Percentiles rank a stretch among this genome's conserved stretches.
These are phyloP conservation scores for Fusarium duplospermum DNA, from an alignment of 2,329 filamentous ascomycete species.

Conservation along the genomic window DNA sequence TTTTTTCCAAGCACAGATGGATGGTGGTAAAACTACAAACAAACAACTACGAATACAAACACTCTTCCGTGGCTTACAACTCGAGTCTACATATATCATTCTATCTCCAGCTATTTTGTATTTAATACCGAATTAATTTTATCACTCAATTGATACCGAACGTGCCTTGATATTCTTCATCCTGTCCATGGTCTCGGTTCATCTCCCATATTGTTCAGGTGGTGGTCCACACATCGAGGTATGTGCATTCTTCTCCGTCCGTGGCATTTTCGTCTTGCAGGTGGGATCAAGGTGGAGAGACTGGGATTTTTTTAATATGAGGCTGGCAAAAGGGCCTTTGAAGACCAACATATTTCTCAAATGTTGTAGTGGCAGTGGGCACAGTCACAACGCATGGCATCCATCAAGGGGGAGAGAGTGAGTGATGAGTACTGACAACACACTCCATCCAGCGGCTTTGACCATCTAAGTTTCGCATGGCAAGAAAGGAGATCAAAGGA, in stretches of 20 bases:
- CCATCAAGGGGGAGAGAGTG: neutral
- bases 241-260: neutral
- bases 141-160: neutral
- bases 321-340: neutral
- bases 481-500: neutral
- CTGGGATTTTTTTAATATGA: neutral
- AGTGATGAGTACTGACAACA: neutral
- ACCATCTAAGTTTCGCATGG: neutral
- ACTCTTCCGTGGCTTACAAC: neutral
- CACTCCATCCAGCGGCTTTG: neutral
- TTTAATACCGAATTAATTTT: neutral
- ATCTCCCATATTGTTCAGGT: neutral
- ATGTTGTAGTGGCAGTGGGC: neutral
- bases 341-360: neutral
- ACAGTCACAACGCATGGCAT: neutral
- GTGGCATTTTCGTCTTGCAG: neutral
- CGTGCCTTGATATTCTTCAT: neutral
- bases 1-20: neutral
- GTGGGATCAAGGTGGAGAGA: neutral
- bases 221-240: neutral
- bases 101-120: neutral
- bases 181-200: neutral
- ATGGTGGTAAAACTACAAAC: neutral
- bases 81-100: neutral
- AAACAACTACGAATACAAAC: neutral